phyloP scores from a whole-genome alignment of 164 flowering plant genomes.

The Malania oleifera region DNA sequence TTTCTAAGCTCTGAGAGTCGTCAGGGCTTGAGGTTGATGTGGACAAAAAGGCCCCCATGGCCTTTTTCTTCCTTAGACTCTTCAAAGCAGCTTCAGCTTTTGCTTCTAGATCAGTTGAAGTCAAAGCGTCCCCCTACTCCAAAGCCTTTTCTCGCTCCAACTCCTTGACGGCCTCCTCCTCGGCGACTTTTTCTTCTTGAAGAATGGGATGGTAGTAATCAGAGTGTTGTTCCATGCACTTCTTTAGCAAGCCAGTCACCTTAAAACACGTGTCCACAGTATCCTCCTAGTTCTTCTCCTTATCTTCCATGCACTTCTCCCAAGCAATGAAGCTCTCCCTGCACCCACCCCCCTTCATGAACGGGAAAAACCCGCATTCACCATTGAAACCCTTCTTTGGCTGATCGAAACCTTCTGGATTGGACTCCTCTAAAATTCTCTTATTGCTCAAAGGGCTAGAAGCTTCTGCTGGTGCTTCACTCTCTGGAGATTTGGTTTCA shows the following conservation, averaged over 20 bases:
- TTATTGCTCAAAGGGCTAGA: background rate
- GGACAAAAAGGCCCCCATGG: too few species aligned
- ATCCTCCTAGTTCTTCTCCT: constrained; percentile 61
- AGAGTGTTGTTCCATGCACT: constrained; percentile 81
- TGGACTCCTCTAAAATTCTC: background rate
- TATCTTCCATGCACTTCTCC: constrained; percentile 78
- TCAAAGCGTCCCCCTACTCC: background rate
- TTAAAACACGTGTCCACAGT: constrained; percentile 69
- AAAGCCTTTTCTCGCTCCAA: constrained; percentile 37
- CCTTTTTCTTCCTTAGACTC: too few species aligned
- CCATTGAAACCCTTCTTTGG: constrained; percentile 51
- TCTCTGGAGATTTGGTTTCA: background rate
- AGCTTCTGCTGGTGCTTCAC: background rate
- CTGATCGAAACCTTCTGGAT: constrained; percentile 7
- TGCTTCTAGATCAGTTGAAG: background rate
- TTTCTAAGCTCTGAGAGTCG: too few species aligned
- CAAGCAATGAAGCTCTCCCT: constrained; percentile 59
- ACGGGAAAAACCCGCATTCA: constrained; percentile 89
- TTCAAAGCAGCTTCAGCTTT: background rate
- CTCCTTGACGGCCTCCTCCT: constrained; percentile 45
- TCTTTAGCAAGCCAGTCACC: constrained; percentile 45
- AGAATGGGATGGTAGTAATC: constrained; percentile 77
- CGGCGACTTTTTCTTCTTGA: constrained; percentile 60
- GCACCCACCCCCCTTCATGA: constrained; percentile 92
- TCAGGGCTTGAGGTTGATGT: too few species aligned